Percentiles rank a stretch among this genome's conserved stretches.
Evolutionary conservation across 768 basidiomycete species (phyloP).

Genomic region (Hirschioporus abietinus): DNA sequence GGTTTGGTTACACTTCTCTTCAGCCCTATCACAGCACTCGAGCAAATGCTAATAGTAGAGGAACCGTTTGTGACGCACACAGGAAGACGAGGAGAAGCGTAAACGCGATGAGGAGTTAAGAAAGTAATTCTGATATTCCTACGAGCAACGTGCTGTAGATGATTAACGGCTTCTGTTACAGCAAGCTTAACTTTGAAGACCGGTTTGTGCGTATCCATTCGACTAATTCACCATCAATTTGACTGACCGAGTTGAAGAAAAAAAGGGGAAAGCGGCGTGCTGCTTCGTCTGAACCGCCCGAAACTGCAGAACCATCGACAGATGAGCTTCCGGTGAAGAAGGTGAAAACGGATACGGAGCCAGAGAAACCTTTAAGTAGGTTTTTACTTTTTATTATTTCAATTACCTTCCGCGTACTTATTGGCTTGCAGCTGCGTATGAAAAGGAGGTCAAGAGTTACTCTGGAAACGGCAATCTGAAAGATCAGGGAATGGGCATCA

Average conservation of each 20-base stretch:
- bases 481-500: constrained; percentile 36
- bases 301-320: constrained; percentile 25
- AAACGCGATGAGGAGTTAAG: constrained; percentile 46
- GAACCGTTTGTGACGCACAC: constrained; percentile 4
- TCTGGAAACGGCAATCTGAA: constrained; percentile 32
- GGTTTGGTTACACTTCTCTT: constrained; percentile 28
- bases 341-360: constrained; percentile 23
- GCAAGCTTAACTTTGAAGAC: constrained; percentile 55
- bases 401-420: background rate
- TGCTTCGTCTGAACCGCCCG: constrained; percentile 30
- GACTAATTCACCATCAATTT: background rate
- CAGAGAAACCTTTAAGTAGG: constrained; percentile 27
- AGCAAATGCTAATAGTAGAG: background rate
- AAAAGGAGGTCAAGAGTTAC: constrained; percentile 36
- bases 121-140: constrained; percentile 32
- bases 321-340: constrained; percentile 37
- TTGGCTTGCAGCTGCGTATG: constrained; percentile 29
- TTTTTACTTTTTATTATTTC: background rate
- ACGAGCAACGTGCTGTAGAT: background rate
- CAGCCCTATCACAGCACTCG: background rate
- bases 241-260: constrained; percentile 34
- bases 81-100: constrained; percentile 58
- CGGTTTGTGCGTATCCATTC: constrained; percentile 46
- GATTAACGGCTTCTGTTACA: constrained; percentile 20
- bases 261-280: constrained; percentile 50